Evolutionary conservation across 2,329 filamentous ascomycete species (phyloP).

Genomic region (Berkeleyomyces basicola): DNA sequence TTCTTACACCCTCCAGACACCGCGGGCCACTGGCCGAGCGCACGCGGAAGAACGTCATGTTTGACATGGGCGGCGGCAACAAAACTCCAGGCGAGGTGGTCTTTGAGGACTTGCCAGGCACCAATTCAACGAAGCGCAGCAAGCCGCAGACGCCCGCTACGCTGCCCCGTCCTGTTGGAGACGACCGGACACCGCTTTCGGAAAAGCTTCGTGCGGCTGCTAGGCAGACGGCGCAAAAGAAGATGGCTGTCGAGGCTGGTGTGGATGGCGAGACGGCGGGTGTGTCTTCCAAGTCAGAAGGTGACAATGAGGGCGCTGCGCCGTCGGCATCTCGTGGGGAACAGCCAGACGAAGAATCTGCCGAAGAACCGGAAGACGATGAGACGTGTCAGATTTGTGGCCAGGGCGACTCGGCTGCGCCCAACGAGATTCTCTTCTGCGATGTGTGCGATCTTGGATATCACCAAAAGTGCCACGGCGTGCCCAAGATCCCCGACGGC

Average conservation of each 20-base stretch:
- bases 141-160: background rate
- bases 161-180: background rate
- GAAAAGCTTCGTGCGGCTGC: constrained; percentile 13
- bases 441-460: constrained; percentile 46
- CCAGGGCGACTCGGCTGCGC: constrained; percentile 37
- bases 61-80: constrained; percentile 22
- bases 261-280: constrained; percentile 20
- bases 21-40: constrained; percentile 19
- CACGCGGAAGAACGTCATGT: constrained; percentile 38
- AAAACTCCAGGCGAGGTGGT: constrained; percentile 27
- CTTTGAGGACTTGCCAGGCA: constrained; percentile 35
- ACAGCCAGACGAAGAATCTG: background rate
- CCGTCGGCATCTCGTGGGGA: background rate
- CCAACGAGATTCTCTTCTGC: constrained; percentile 48
- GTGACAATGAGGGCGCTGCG: constrained; percentile 9
- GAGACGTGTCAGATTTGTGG: constrained; percentile 41
- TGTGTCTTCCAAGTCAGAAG: constrained; percentile 13
- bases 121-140: constrained; percentile 13
- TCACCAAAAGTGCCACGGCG: constrained; percentile 44
- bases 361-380: constrained; percentile 28
- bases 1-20: constrained; percentile 37
- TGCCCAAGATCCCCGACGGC: constrained; percentile 40
- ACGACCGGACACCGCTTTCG: constrained; percentile 10
- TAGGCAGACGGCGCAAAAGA: constrained; percentile 15
- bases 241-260: constrained; percentile 4